Conservation (phyloP, 2,329 filamentous ascomycete genomes). For the Alternaria incomplexa region DNA sequence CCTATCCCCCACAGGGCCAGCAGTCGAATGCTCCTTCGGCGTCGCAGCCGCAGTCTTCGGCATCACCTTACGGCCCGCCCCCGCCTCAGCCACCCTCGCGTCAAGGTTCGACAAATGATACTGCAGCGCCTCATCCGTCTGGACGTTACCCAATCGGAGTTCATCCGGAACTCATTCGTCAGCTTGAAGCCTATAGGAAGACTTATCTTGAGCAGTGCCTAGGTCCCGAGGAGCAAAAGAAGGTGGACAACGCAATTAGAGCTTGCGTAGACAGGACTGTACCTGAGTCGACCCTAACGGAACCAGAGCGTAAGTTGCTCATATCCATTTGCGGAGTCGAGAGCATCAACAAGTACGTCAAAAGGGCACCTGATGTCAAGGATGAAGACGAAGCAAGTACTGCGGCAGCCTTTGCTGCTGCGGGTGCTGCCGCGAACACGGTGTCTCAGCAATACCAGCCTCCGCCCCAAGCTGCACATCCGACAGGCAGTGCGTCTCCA, state of each 20-base stretch:
- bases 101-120: slow-evolving; percentile 6
- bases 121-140: slow-evolving; percentile 26
- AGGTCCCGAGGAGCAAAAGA: slow-evolving; percentile 33
- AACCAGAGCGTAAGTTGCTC: slow-evolving; percentile 31
- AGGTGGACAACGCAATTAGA: slow-evolving; percentile 43
- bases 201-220: slow-evolving; percentile 35
- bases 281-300: slow-evolving; percentile 29
- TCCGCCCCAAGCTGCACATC: slow-evolving; percentile 4
- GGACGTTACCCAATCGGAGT: slow-evolving; percentile 40
- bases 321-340: slow-evolving; percentile 32
- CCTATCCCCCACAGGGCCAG: slow-evolving; percentile 32
- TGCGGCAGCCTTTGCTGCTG: slow-evolving; percentile 45
- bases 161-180: slow-evolving; percentile 36
- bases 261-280: slow-evolving; percentile 39
- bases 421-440: slow-evolving; percentile 36
- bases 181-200: slow-evolving; percentile 43
- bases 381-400: slow-evolving; percentile 30
- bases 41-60: slow-evolving; percentile 14
- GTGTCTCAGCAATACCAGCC: slow-evolving; percentile 3
- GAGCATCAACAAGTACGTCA: slow-evolving; percentile 21
- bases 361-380: slow-evolving; percentile 15
- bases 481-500: slow-evolving; percentile 1
- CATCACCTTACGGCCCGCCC: slow-evolving; percentile 17
- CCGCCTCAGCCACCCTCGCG: slow-evolving; percentile 13
- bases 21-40: slow-evolving; percentile 20